These are phyloP conservation scores for Apophysomyces variabilis DNA, from an alignment of 371 early-diverging fungal genomes.

Conservation along the genomic window DNA sequence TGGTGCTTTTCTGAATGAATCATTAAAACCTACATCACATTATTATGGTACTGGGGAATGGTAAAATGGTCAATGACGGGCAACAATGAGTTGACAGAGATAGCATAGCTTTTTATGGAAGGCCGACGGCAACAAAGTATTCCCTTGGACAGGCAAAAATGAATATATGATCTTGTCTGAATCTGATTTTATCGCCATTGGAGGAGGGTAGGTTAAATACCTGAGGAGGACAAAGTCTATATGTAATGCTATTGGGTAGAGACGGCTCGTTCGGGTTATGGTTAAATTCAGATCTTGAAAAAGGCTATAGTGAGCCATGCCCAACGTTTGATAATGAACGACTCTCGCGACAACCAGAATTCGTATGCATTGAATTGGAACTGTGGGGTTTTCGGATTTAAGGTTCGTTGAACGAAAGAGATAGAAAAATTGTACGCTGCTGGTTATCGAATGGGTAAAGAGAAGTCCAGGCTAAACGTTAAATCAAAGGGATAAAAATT, in stretches of 20 bases:
- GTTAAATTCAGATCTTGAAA: constrained; percentile 85
- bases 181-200: constrained; percentile 84
- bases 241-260: constrained; percentile 31
- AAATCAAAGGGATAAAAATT: background rate
- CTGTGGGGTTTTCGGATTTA: constrained; percentile 38
- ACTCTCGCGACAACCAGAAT: constrained; percentile 47
- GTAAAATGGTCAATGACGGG: constrained; percentile 48
- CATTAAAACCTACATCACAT: constrained; percentile 62
- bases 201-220: constrained; percentile 78
- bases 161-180: constrained; percentile 89
- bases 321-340: constrained; percentile 90
- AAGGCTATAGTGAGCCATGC: constrained; percentile 81
- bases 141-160: constrained; percentile 86
- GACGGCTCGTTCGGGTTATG: constrained; percentile 90
- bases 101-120: constrained; percentile 81
- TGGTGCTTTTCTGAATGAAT: constrained; percentile 85
- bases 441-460: too few relatives aligned
- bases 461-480: background rate
- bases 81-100: background rate
- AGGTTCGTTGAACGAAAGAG: constrained; percentile 1
- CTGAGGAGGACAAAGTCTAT: too few relatives aligned
- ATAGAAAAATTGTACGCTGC: too few relatives aligned
- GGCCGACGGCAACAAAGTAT: constrained; percentile 61
- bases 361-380: constrained; percentile 46
- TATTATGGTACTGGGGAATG: constrained; percentile 93